These are phyloP conservation scores for Metschnikowia cerradonensis DNA, from an alignment of 805 yeast genomes.

Conservation along the genomic window DNA sequence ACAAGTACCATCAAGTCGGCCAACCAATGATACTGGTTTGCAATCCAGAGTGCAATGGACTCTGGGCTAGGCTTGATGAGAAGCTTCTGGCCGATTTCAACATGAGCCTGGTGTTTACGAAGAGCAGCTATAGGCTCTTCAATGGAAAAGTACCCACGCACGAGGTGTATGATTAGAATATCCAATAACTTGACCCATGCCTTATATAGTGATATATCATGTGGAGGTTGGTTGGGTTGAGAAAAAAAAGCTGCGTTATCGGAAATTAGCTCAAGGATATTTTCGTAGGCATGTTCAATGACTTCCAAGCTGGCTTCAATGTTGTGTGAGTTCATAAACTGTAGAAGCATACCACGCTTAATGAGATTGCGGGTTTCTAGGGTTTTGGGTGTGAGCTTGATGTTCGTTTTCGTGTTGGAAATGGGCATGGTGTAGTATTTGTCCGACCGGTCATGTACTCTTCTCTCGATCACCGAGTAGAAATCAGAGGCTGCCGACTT, in stretches of 20 bases:
- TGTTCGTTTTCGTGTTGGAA: constrained; percentile 21
- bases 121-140: constrained; percentile 59
- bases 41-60: constrained; percentile 44
- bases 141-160: constrained; percentile 53
- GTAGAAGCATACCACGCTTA: constrained; percentile 33
- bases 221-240: constrained; percentile 17
- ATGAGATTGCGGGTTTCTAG: constrained; percentile 36
- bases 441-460: constrained; percentile 30
- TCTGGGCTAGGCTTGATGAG: background rate
- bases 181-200: constrained; percentile 52
- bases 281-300: constrained; percentile 34
- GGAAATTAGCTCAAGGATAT: constrained; percentile 23
- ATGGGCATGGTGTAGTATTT: constrained; percentile 37
- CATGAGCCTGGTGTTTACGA: constrained; percentile 61
- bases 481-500: constrained; percentile 29
- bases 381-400: constrained; percentile 34
- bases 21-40: constrained; percentile 62
- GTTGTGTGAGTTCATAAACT: constrained; percentile 31
- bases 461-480: constrained; percentile 29
- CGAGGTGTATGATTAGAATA: constrained; percentile 57
- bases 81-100: constrained; percentile 36
- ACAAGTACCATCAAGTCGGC: constrained; percentile 52
- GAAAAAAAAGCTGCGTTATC: constrained; percentile 12
- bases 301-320: constrained; percentile 26
- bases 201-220: constrained; percentile 26